Conservation (phyloP, 2,329 filamentous ascomycete species). For the Exophiala sideris region DNA sequence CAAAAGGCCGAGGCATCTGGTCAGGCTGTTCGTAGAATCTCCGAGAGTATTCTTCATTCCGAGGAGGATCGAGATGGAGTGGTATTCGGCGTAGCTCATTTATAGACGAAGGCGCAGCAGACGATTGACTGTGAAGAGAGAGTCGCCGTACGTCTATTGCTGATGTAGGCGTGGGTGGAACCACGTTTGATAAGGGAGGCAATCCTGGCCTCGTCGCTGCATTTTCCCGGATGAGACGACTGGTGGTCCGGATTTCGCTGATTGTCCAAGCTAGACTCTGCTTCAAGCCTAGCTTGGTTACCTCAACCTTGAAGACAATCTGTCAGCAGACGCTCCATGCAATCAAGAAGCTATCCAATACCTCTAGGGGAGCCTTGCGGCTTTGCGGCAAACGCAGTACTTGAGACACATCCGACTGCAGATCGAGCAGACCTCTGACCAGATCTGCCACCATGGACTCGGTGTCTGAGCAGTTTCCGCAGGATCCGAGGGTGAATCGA, state of each 20-base stretch:
- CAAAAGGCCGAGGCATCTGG: slow-evolving; percentile 18
- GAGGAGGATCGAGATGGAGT: slow-evolving; percentile 15
- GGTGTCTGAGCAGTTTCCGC: slow-evolving; percentile 20
- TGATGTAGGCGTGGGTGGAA: slow-evolving; percentile 14
- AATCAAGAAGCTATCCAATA: slow-evolving; percentile 6
- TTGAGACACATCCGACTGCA: slow-evolving; percentile 22
- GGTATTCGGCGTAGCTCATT: slow-evolving; percentile 16
- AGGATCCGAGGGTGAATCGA: slow-evolving; percentile 12
- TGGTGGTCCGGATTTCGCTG: slow-evolving; percentile 18
- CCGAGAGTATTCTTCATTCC: slow-evolving; percentile 14
- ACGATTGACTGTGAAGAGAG: slow-evolving; percentile 11
- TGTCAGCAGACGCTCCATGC: slow-evolving; percentile 14
- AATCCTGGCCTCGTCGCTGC: slow-evolving; percentile 15
- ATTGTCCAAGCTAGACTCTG: slow-evolving; percentile 23
- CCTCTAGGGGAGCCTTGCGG: slow-evolving; percentile 14
- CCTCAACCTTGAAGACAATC: slow-evolving; percentile 6
- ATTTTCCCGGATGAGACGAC: slow-evolving; percentile 18
- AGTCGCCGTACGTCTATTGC: slow-evolving; percentile 14
- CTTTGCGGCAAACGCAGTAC: slow-evolving; percentile 13
- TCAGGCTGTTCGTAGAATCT: slow-evolving; percentile 12
- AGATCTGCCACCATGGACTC: slow-evolving; percentile 20
- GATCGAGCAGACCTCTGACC: slow-evolving; percentile 22
- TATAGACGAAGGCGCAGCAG: slow-evolving; percentile 13
- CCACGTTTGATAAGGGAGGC: slow-evolving; percentile 20
- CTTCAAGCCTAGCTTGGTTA: slow-evolving; percentile 25